A percentile compares a stretch with the other conserved stretches of the same genome.
Evolutionary conservation across 345 rosid species (phyloP).

Genomic region (Citrus mangshanensis): DNA sequence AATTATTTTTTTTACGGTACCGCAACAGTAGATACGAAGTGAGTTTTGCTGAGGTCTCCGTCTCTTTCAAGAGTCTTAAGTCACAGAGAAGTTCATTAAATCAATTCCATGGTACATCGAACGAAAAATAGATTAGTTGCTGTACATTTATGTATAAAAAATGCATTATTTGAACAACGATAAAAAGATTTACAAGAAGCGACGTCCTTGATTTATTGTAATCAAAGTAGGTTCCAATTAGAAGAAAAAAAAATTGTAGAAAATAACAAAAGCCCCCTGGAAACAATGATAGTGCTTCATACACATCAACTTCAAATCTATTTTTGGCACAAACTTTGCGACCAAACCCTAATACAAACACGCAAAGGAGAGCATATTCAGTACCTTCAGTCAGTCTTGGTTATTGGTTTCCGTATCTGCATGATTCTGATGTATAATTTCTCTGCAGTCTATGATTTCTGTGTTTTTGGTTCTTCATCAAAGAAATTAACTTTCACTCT

Average conservation of each 20-base stretch:
- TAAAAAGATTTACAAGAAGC: neutral
- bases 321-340: neutral
- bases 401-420: neutral
- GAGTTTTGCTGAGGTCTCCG: accelerated
- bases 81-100: neutral
- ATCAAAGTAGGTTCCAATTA: neutral
- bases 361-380: no score
- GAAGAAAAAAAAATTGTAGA: neutral
- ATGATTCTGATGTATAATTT: neutral
- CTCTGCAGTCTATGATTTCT: neutral
- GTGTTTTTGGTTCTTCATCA: neutral
- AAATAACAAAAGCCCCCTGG: neutral
- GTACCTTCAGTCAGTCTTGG: neutral
- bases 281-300: neutral
- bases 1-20: no score
- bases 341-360: neutral
- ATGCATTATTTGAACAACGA: neutral
- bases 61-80: no score
- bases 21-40: accelerated
- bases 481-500: neutral
- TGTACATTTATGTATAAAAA: neutral
- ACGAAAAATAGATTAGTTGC: neutral
- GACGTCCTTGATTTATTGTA: no score
- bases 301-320: neutral
- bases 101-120: neutral